Evolutionary conservation across 2,329 filamentous ascomycete species (phyloP), one percentile per base, ranked within the genome.

Genomic region (Pestalotiopsis fici): DNA sequence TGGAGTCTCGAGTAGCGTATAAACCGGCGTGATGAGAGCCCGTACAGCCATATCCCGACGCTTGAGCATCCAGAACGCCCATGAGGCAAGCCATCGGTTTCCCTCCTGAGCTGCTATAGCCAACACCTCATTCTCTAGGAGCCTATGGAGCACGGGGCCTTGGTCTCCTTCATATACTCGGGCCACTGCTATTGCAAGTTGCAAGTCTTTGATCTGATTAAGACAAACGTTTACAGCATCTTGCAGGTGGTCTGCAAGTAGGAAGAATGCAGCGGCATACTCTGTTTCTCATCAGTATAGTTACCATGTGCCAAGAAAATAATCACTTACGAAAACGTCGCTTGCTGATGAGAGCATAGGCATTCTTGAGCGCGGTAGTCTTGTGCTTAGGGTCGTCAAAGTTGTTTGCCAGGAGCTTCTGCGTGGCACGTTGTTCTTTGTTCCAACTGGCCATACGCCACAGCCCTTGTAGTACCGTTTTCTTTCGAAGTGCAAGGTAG

Each of bases 381-480:
- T 88, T 92, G 93, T 96, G 98, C 72, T 93, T 91, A 0, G 90
- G 86, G 69, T 97, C 93, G 3, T 89, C 86, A 78, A 99, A 99
- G 77, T 98, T 94, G 75, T 98, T 97, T n/a, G 91, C 87, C 25
- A 99, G 83, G 35, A 99, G 85, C 69, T 88, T 90, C 68, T 91
- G 88, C 0, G 96, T 99, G 0, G 92, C 90, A 2, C 80, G 83
- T 79, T 98, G 96, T 78, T 99, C 97, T 67, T 87, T 89, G 73
- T 97, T 92, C 91, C 96, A 96, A 54, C 85, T 89, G 5, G 96
- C 95, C 88, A 98, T 98, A 21, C 97, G 90, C 96, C 96, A 99
- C 0, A 99, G 84, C 0, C 94, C 95, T 71, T 97, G 88, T 1
- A 99, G 87, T 0, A 98, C 92, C 2, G 92, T 87, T 79, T 99